Conservation (phyloP, 129 eudicot genomes). For the Helianthus tuberosus region DNA sequence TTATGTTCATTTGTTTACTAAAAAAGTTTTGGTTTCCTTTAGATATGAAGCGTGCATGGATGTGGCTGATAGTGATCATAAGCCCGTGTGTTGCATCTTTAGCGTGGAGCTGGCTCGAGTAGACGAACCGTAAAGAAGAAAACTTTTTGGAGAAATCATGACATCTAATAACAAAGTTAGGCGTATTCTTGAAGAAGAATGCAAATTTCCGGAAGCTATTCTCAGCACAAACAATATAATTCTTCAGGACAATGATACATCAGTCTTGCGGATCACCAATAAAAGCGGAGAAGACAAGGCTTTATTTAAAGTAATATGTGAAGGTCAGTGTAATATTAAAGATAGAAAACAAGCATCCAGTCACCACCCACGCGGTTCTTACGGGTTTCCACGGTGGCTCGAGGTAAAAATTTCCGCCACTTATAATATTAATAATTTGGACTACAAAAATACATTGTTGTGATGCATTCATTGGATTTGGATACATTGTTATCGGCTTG, state of each 20-base stretch:
- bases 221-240: conserved; percentile 90
- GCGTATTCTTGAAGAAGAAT: conserved; percentile 54
- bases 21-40: conserved; percentile 11
- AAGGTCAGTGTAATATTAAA: conserved; percentile 70
- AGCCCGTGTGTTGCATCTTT: conserved; percentile 93
- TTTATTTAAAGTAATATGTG: conserved; percentile 68
- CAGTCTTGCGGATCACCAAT: conserved; percentile 79
- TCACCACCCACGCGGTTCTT: conserved; percentile 75
- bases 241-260: conserved; percentile 80
- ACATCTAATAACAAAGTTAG: conserved; percentile 56
- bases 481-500: too few relatives aligned
- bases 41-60: conserved; percentile 99
- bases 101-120: conserved; percentile 87
- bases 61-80: conserved; percentile 97
- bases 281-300: conserved; percentile 69
- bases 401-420: conserved; percentile 52
- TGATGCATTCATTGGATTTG: conserved; percentile 4
- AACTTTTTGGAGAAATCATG: conserved; percentile 75
- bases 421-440: neutral
- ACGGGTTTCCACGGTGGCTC: conserved; percentile 97
- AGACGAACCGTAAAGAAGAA: conserved; percentile 85
- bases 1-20: conserved; percentile 6
- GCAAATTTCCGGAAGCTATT: conserved; percentile 76
- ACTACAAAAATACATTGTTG: neutral
- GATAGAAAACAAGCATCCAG: conserved; percentile 64